These are phyloP conservation scores for Fonsecaea nubica DNA, from an alignment of 2,329 filamentous ascomycete species.

Conservation along the genomic window DNA sequence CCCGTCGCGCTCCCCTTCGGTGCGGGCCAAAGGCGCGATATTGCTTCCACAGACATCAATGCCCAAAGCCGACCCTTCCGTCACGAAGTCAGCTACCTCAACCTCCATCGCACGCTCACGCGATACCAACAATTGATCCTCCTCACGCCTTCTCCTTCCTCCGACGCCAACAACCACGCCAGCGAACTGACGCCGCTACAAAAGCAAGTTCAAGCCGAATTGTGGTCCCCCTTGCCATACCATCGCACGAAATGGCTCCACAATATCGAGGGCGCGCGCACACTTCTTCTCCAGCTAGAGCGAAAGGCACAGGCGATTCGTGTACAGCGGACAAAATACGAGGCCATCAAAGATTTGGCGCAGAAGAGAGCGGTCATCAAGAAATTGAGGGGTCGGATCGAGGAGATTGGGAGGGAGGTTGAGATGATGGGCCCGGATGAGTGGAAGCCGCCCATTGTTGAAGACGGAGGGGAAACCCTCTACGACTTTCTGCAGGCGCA, in stretches of 20 bases:
- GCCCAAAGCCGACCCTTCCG: slow-evolving; percentile 30
- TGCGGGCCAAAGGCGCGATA: slow-evolving; percentile 27
- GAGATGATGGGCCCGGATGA: slow-evolving; percentile 28
- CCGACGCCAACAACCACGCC: slow-evolving; percentile 29
- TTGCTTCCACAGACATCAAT: slow-evolving; percentile 1
- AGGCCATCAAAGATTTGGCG: slow-evolving; percentile 49
- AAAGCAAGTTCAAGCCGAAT: slow-evolving; percentile 38
- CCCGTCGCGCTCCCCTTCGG: slow-evolving; percentile 29
- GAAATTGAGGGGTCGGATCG: slow-evolving; percentile 34
- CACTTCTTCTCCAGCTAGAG: slow-evolving; percentile 51
- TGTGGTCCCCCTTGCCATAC: slow-evolving; percentile 49
- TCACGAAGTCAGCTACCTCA: slow-evolving; percentile 45
- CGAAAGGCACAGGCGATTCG: slow-evolving; percentile 50
- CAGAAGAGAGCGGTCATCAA: slow-evolving; percentile 45
- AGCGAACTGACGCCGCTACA: slow-evolving; percentile 45
- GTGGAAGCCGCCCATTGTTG: slow-evolving; percentile 22
- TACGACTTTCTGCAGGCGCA: slow-evolving; percentile 34
- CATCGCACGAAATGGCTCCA: slow-evolving; percentile 50
- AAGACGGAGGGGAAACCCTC: slow-evolving; percentile 34
- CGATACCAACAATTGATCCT: slow-evolving; percentile 54
- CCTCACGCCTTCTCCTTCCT: slow-evolving; percentile 32
- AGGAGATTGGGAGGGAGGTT: slow-evolving; percentile 38
- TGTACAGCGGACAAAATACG: slow-evolving; percentile 48
- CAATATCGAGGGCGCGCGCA: slow-evolving; percentile 55
- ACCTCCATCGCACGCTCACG: slow-evolving; percentile 51